These are phyloP conservation scores for Mycena latifolia DNA, from an alignment of 768 basidiomycete genomes.

Conservation along the genomic window DNA sequence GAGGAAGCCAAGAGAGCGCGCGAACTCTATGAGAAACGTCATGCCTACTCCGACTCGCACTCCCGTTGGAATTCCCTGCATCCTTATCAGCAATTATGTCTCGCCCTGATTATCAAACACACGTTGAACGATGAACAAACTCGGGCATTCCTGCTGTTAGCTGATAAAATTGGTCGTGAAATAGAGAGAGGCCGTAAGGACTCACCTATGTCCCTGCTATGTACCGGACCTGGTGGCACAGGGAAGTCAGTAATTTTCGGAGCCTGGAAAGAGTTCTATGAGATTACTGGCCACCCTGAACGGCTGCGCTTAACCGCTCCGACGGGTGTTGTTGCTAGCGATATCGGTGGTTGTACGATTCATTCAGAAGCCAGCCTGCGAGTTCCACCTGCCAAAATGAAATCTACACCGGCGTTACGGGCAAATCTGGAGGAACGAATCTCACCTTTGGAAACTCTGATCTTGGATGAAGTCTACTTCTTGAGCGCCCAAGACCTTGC, in stretches of 20 bases:
- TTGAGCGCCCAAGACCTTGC: constrained; percentile 11
- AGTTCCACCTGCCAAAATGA: constrained; percentile 24
- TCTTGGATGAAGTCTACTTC: constrained; percentile 26
- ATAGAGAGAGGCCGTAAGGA: constrained; percentile 1
- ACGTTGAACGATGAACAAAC: constrained; percentile 21
- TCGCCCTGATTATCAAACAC: constrained; percentile 12
- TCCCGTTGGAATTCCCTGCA: constrained; percentile 15
- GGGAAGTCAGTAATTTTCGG: constrained; percentile 40
- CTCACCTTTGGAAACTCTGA: background rate
- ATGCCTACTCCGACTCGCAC: background rate
- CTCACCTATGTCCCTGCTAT: constrained; percentile 15
- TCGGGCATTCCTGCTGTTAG: constrained; percentile 10
- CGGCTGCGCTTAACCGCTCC: constrained; percentile 34
- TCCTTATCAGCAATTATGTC: constrained; percentile 16
- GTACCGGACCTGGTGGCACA: constrained; percentile 40
- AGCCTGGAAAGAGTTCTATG: constrained; percentile 35
- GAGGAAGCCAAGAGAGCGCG: constrained; percentile 22
- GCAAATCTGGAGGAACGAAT: constrained; percentile 8
- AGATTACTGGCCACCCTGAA: background rate
- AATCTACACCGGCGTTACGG: constrained; percentile 1
- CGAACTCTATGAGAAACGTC: background rate
- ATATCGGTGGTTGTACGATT: constrained; percentile 37
- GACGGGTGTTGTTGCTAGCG: constrained; percentile 40
- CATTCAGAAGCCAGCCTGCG: constrained; percentile 35
- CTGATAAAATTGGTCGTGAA: constrained; percentile 14